These are phyloP conservation scores for Exophiala sp. DNA, from an alignment of 2,329 filamentous ascomycete species.

Conservation along the genomic window DNA sequence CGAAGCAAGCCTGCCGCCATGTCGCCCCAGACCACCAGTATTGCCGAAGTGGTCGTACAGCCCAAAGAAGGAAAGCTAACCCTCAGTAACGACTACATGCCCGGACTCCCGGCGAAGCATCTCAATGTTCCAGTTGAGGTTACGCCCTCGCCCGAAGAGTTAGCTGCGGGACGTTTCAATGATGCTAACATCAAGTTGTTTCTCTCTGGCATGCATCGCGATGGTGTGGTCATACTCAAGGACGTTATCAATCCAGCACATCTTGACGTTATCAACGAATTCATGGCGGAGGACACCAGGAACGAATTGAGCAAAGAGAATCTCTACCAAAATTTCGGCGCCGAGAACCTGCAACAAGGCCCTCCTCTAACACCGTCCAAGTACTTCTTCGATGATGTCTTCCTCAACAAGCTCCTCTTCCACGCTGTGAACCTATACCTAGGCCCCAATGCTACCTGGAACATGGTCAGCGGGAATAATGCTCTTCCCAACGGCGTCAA, in stretches of 20 bases:
- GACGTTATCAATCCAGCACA: slow-evolving; percentile 34
- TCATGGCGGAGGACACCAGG: slow-evolving; percentile 31
- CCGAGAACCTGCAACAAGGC: slow-evolving; percentile 1
- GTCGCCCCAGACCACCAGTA: background rate
- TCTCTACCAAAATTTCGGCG: background rate
- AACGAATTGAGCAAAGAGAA: slow-evolving; percentile 36
- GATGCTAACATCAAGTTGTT: slow-evolving; percentile 17
- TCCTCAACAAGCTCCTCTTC: slow-evolving; percentile 37
- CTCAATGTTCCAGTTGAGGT: slow-evolving; percentile 11
- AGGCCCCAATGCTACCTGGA: background rate
- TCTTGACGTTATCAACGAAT: slow-evolving; percentile 31
- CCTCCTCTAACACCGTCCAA: slow-evolving; percentile 33
- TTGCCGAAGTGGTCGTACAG: background rate
- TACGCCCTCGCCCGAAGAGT: slow-evolving; percentile 6
- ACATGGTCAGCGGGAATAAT: slow-evolving; percentile 38
- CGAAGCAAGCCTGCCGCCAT: background rate
- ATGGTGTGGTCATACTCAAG: slow-evolving; percentile 36
- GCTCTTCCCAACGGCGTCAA: slow-evolving; percentile 36
- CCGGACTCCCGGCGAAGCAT: slow-evolving; percentile 10
- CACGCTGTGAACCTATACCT: slow-evolving; percentile 34
- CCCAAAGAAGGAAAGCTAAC: slow-evolving; percentile 8
- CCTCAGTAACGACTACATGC: slow-evolving; percentile 7
- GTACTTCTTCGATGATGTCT: slow-evolving; percentile 36
- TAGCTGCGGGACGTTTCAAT: slow-evolving; percentile 6
- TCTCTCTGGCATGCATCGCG: slow-evolving; percentile 28